Base-by-base conservation (phyloP, 2,329 filamentous ascomycete species). In the Fusarium fracticaudum region DNA sequence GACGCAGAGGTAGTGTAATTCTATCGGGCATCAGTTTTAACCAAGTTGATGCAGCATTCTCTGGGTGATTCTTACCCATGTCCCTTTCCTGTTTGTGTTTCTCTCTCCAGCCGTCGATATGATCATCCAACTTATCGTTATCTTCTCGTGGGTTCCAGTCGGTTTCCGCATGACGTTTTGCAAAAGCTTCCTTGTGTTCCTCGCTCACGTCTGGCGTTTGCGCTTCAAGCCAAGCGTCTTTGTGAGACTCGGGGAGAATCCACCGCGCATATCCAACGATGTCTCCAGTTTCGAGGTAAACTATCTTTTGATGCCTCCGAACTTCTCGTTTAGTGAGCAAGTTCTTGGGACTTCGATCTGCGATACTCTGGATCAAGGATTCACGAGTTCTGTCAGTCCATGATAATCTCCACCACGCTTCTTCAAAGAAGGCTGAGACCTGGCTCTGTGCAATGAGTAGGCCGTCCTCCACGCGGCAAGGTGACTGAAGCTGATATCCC, bases 241-340 rank as follows among this genome's bases (percentile, higher is more conserved):
- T 60, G 3, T 57, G 61, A 9, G 72, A 70, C 20, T 62, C 58
- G 5, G 72, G 72, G 22, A 74, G 26, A 3, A 74, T 63, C 72
- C 72, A 74, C 5, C 72, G 57, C 2, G 72, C 72, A 6, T 79
- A 79, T 1, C 77, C 77, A 5, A 77, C 76, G 4, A 79, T 71
- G 7, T 75, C 68, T 22, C 74, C 74, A 1, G 76, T 76, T 6
- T 58, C 67, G 3, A 24, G 44, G n/a, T 76, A 53, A 3, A 76
- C 48, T 12, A 77, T 51, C 15, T 73, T 74, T 33, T 76, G 71
- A 31, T 79, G 74, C 35, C 77, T 63, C 22, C 73, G 63, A 5
- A 72, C 59, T 15, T 72, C 43, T 47, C 74, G 68, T 1, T 69
- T 54, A 11, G 61, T 71, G 8, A 77, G 60, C 12, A 77, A 40